phyloP scores from a whole-genome alignment of 2,329 filamentous ascomycete species.

The Botrytis sinoallii region DNA sequence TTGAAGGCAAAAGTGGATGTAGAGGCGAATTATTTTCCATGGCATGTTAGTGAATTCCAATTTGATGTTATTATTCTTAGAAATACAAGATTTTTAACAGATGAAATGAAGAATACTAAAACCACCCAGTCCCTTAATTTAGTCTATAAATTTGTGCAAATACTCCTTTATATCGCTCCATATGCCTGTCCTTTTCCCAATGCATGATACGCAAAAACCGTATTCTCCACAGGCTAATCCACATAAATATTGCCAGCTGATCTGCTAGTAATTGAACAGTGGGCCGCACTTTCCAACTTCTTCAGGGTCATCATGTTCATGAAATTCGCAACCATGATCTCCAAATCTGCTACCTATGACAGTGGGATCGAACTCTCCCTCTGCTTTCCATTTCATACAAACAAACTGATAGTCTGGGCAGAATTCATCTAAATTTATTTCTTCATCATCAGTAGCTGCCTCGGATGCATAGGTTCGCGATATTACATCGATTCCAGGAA shows the following conservation, averaged over 20 bases:
- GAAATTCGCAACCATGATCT: background rate
- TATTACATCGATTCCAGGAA: background rate
- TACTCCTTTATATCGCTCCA: background rate
- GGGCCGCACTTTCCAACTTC: background rate
- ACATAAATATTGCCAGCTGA: background rate
- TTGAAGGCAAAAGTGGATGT: no score
- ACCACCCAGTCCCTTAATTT: background rate
- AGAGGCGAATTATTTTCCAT: background rate
- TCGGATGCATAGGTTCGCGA: background rate
- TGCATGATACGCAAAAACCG: background rate
- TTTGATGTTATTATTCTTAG: background rate
- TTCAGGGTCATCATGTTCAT: background rate
- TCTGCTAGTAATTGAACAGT: fast-evolving
- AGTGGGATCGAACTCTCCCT: background rate
- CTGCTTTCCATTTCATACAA: background rate
- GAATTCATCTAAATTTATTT: background rate
- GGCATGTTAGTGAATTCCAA: background rate
- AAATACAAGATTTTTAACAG: background rate
- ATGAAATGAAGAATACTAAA: background rate
- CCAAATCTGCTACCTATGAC: background rate
- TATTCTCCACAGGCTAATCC: background rate
- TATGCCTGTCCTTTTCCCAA: background rate
- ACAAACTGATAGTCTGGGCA: background rate
- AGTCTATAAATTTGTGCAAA: background rate
- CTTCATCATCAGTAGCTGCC: background rate